Conservation (phyloP, 257 asterid genomes). For the Knoxia roxburghii region DNA sequence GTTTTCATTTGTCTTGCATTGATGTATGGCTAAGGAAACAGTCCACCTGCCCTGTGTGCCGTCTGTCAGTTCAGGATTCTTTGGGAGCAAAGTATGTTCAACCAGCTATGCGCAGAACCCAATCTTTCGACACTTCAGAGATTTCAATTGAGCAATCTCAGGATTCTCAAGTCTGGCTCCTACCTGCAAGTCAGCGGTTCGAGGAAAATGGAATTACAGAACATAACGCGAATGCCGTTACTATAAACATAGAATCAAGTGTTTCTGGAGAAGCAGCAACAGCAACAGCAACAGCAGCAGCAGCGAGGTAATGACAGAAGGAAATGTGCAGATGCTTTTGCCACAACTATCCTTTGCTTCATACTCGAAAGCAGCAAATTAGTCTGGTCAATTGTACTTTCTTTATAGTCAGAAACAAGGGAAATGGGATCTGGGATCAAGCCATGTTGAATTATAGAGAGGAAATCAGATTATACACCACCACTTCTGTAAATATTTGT, state of each 20-base stretch:
- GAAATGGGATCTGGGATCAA: background rate
- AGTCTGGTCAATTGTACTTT: background rate
- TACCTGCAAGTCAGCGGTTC: constrained; percentile 30
- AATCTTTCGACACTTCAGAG: constrained; percentile 40
- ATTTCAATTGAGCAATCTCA: constrained; percentile 39
- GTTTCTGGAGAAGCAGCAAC: constrained; percentile 34
- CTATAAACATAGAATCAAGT: constrained; percentile 32
- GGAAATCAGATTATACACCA: background rate
- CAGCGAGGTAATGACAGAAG: constrained; percentile 33
- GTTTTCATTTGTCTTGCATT: constrained; percentile 75
- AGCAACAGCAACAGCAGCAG: constrained; percentile 30
- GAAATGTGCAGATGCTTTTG: background rate
- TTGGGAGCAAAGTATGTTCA: constrained; percentile 33
- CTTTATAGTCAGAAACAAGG: background rate
- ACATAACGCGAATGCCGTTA: constrained; percentile 26
- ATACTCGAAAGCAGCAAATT: background rate
- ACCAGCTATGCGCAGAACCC: constrained; percentile 28
- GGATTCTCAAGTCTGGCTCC: constrained; percentile 47
- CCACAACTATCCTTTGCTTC: background rate
- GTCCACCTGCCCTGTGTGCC: constrained; percentile 87
- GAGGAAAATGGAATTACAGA: constrained; percentile 25
- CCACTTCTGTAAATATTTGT: constrained; percentile 12
- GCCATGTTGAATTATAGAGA: background rate
- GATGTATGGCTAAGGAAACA: constrained; percentile 84
- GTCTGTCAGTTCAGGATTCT: constrained; percentile 57